phyloP scores from a whole-genome alignment of 768 basidiomycete genomes.

The Kwoniella dendrophila region DNA sequence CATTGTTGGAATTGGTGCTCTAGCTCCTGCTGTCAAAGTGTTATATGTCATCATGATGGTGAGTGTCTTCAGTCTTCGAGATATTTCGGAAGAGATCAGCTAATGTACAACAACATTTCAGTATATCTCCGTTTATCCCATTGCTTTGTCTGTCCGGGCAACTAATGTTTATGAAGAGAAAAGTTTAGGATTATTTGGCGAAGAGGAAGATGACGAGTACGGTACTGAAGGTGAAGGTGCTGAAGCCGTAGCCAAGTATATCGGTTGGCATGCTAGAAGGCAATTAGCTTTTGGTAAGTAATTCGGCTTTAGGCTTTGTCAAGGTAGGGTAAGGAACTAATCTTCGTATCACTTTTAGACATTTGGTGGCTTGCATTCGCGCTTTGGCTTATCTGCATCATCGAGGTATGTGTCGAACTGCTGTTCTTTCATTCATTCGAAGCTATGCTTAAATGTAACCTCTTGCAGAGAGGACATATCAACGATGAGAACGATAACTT shows the following conservation, averaged over 20 bases:
- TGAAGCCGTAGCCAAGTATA: conserved; percentile 54
- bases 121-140: conserved; percentile 39
- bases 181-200: conserved; percentile 76
- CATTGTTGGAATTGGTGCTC: conserved; percentile 69
- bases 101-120: not conserved
- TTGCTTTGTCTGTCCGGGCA: conserved; percentile 68
- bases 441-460: conserved; percentile 43
- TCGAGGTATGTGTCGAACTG: conserved; percentile 69
- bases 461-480: conserved; percentile 63
- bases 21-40: conserved; percentile 88
- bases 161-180: conserved; percentile 79
- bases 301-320: not conserved
- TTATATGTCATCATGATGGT: conserved; percentile 94
- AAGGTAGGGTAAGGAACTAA: not conserved
- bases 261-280: conserved; percentile 55
- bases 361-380: conserved; percentile 95
- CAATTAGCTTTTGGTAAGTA: conserved; percentile 85
- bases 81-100: not conserved
- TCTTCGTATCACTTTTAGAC: conserved; percentile 60
- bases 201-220: conserved; percentile 59
- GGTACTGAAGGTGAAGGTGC: conserved; percentile 39
- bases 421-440: not conserved
- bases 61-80: conserved; percentile 57
- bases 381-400: conserved; percentile 85
- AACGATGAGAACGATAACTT: conserved; percentile 67